phyloP scores from a whole-genome alignment of 2,329 filamentous ascomycete genomes.

The Cytospora mali region DNA sequence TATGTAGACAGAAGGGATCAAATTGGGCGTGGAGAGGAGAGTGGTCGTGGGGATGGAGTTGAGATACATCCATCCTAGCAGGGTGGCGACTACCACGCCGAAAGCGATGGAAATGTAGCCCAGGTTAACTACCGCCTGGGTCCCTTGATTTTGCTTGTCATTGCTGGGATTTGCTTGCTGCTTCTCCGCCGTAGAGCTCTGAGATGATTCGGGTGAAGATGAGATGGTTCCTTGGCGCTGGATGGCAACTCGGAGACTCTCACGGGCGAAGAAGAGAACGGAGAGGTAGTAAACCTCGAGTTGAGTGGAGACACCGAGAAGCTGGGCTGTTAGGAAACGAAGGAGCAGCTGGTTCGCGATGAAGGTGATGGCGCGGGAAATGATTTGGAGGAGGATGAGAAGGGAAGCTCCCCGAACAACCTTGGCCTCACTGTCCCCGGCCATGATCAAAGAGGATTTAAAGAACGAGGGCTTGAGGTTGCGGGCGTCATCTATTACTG shows the following conservation, averaged over 20 bases:
- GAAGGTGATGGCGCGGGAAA: slow-evolving; percentile 88
- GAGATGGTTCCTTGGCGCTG: slow-evolving; percentile 69
- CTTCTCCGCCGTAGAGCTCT: slow-evolving; percentile 11
- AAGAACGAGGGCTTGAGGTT: not conserved
- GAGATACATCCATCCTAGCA: slow-evolving; percentile 70
- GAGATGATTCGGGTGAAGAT: not conserved
- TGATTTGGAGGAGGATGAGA: slow-evolving; percentile 84
- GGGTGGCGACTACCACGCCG: slow-evolving; percentile 40
- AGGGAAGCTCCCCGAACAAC: slow-evolving; percentile 74
- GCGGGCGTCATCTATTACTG: not conserved
- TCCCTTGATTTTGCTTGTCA: slow-evolving; percentile 34
- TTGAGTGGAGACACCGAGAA: slow-evolving; percentile 85
- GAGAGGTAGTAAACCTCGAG: slow-evolving; percentile 92
- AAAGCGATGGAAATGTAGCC: slow-evolving; percentile 24
- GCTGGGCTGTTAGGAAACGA: slow-evolving; percentile 80
- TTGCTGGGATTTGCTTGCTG: slow-evolving; percentile 24
- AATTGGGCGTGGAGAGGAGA: slow-evolving; percentile 63
- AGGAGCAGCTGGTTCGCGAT: slow-evolving; percentile 88
- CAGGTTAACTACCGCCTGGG: slow-evolving; percentile 79
- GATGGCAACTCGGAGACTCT: slow-evolving; percentile 87
- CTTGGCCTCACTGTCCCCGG: slow-evolving; percentile 31
- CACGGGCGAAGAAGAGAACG: slow-evolving; percentile 91
- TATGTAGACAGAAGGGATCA: slow-evolving; percentile 55
- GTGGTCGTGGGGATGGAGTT: slow-evolving; percentile 49
- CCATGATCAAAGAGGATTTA: not conserved